These are phyloP conservation scores for Coemansia sp. DNA, from an alignment of 192 early-diverging fungal species.

Conservation along the genomic window DNA sequence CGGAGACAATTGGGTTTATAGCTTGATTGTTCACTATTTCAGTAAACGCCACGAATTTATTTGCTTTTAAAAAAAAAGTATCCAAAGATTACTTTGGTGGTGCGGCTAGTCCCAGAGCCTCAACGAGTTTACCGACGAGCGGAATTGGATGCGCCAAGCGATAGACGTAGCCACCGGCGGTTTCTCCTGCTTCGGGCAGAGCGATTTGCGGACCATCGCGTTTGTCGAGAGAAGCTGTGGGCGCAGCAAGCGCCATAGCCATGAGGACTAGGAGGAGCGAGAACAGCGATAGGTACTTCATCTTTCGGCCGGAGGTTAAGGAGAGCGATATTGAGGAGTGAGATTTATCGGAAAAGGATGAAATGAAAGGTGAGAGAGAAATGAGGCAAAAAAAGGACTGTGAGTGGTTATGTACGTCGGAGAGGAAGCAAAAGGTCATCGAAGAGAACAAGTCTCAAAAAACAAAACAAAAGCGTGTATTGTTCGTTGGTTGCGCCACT, in stretches of 20 bases:
- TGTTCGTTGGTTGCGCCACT: background rate
- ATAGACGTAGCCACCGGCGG: slow-evolving; percentile 14
- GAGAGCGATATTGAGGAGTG: background rate
- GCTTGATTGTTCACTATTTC: background rate
- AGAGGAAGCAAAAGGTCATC: too few relatives aligned
- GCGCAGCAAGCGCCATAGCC: background rate
- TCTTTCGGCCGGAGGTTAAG: background rate
- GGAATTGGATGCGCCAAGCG: slow-evolving; percentile 18
- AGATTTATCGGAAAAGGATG: background rate
- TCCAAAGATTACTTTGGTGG: slow-evolving; percentile 22
- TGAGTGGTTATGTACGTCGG: too few relatives aligned
- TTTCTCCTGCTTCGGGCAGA: slow-evolving; percentile 25
- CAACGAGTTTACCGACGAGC: slow-evolving; percentile 13
- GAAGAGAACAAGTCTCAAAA: too few relatives aligned
- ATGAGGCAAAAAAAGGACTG: too few relatives aligned
- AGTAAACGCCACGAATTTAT: background rate
- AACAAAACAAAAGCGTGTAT: background rate
- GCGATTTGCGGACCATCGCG: slow-evolving; percentile 22
- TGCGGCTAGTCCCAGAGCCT: slow-evolving; percentile 16
- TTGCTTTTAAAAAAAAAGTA: background rate
- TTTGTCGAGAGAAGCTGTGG: slow-evolving; percentile 12
- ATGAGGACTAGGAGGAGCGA: background rate
- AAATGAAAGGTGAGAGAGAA: background rate
- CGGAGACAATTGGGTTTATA: background rate
- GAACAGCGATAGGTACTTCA: slow-evolving; percentile 20